These are phyloP conservation scores for Mucuna pruriens DNA, from an alignment of 306 rosid genomes.

Conservation along the genomic window DNA sequence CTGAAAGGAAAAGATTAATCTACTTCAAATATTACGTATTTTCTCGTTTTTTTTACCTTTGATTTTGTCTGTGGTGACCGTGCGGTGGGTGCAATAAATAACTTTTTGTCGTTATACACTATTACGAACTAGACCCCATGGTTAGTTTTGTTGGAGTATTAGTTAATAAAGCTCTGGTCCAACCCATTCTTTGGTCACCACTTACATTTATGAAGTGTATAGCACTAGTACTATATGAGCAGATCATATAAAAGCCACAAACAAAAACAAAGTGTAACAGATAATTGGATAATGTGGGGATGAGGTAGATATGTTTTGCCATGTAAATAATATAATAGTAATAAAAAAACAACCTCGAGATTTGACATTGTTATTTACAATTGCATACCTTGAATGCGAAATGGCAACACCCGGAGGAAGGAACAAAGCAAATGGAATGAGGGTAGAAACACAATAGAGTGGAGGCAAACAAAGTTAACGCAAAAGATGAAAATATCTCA, in stretches of 20 bases:
- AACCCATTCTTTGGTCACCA: neutral
- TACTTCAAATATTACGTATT: neutral
- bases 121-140: neutral
- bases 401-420: neutral
- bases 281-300: neutral
- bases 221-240: neutral
- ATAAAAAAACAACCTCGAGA: neutral
- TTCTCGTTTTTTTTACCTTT: neutral
- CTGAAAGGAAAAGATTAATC: neutral
- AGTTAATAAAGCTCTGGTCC: neutral
- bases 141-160: neutral
- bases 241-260: constrained; percentile 1
- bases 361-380: neutral
- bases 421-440: neutral
- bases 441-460: neutral
- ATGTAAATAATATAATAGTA: neutral
- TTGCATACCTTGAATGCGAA: constrained; percentile 6
- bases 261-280: neutral
- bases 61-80: neutral
- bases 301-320: neutral
- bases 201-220: neutral
- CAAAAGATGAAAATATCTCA: neutral
- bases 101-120: neutral
- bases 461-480: neutral
- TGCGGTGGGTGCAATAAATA: no score